phyloP scores from a whole-genome alignment of 2,329 filamentous ascomycete genomes.

The Monosporascus sp. region DNA sequence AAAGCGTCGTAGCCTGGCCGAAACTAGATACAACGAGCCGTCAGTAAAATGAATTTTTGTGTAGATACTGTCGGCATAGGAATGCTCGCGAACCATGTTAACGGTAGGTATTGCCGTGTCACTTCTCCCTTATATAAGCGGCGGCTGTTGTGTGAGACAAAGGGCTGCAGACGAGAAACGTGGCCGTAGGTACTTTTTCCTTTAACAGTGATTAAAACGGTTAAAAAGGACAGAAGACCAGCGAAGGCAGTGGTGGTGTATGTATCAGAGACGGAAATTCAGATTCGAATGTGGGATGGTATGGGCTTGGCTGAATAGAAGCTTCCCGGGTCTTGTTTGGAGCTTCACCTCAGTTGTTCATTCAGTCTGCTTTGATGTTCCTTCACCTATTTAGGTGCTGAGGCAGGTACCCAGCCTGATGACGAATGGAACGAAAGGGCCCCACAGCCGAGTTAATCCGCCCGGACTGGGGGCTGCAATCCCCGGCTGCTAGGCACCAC shows the following conservation, averaged over 20 bases:
- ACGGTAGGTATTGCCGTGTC: not conserved
- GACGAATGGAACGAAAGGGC: not conserved
- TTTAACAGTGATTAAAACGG: too few relatives aligned
- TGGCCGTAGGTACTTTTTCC: not conserved
- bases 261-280: too few relatives aligned
- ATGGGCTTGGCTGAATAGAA: not conserved
- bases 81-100: constrained; percentile 11
- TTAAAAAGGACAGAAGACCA: too few relatives aligned
- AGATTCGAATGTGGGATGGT: not conserved
- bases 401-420: not conserved
- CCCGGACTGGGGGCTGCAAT: not conserved
- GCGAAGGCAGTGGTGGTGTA: too few relatives aligned
- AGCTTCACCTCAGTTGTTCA: not conserved
- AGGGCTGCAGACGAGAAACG: not conserved
- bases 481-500: not conserved
- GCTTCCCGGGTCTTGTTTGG: not conserved
- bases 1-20: constrained; percentile 37
- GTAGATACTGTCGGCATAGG: not conserved
- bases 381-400: not conserved
- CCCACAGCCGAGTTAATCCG: not conserved
- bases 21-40: constrained; percentile 10
- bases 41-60: constrained; percentile 9
- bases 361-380: not conserved
- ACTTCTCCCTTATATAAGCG: not conserved
- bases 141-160: not conserved